Evolutionary conservation across 2,329 filamentous ascomycete species (phyloP).

Genomic region (Sarocladium oryzae): DNA sequence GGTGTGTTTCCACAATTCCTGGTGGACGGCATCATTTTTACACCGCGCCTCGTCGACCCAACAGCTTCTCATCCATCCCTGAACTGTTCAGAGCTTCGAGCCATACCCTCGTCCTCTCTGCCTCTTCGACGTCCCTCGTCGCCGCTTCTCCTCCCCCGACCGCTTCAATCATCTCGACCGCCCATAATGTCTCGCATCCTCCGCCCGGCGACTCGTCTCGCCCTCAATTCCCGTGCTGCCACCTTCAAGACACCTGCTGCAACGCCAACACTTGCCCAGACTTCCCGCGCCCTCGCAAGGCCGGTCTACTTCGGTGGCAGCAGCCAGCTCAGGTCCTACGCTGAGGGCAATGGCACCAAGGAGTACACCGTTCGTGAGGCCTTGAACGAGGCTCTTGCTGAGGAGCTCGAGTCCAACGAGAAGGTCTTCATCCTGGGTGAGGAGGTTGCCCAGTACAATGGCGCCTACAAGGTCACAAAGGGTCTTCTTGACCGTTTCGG

Average conservation of each 20-base stretch:
- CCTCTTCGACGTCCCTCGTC: background rate
- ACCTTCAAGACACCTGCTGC: conserved; percentile 24
- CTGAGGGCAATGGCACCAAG: conserved; percentile 60
- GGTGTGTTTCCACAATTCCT: background rate
- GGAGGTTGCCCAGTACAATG: conserved; percentile 99
- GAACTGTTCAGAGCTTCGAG: conserved; percentile 1
- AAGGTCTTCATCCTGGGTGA: conserved; percentile 97
- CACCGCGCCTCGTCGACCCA: background rate
- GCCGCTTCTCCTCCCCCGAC: background rate
- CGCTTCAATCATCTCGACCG: background rate
- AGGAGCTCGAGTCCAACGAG: conserved; percentile 89
- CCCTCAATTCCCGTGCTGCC: conserved; percentile 34
- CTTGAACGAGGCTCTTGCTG: conserved; percentile 93
- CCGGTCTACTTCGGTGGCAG: conserved; percentile 32
- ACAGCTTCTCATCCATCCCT: background rate
- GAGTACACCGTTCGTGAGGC: conserved; percentile 97
- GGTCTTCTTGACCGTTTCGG: conserved; percentile 95
- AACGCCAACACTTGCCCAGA: conserved; percentile 30
- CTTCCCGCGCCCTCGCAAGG: conserved; percentile 29
- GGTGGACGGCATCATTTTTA: background rate
- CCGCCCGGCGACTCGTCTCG: conserved; percentile 43
- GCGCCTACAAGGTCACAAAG: conserved; percentile 99
- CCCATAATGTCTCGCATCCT: conserved; percentile 44
- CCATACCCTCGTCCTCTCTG: background rate
- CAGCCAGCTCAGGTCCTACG: conserved; percentile 44